phyloP scores from a whole-genome alignment of 2,329 filamentous ascomycete genomes.

The Rhinocladiella mackenziei region DNA sequence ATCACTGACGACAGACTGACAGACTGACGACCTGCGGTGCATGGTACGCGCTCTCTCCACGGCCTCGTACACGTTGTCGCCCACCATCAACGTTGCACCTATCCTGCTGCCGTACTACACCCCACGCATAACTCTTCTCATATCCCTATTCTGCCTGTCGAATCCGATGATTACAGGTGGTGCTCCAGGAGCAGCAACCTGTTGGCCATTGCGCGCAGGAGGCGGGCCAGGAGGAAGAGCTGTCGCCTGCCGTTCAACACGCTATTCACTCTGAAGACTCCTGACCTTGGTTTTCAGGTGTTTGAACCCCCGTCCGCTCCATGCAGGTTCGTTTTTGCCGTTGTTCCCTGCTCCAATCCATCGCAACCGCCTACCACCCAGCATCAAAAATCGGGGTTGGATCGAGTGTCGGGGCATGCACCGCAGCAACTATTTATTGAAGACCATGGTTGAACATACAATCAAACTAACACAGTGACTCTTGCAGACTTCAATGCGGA shows the following conservation, averaged over 20 bases:
- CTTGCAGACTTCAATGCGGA: constrained; percentile 40
- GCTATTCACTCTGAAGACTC: constrained; percentile 5
- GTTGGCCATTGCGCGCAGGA: constrained; percentile 23
- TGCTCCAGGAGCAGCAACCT: constrained; percentile 20
- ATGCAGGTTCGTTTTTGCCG: constrained; percentile 28
- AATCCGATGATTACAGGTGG: constrained; percentile 25
- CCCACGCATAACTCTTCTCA: constrained; percentile 5
- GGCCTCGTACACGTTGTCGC: background rate
- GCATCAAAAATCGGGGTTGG: background rate
- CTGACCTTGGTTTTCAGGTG: constrained; percentile 11
- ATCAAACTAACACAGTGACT: constrained; percentile 18
- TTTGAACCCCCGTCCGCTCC: constrained; percentile 18
- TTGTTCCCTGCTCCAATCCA: constrained; percentile 1
- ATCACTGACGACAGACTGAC: too few species aligned
- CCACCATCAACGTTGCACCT: background rate
- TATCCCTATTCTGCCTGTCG: constrained; percentile 1
- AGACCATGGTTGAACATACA: background rate
- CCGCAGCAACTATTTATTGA: background rate
- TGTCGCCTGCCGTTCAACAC: constrained; percentile 10
- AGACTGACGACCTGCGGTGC: background rate
- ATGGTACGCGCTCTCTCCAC: constrained; percentile 8
- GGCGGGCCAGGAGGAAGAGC: constrained; percentile 19
- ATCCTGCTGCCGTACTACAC: constrained; percentile 3
- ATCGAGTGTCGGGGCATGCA: background rate
- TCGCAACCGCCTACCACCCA: background rate